Base-by-base conservation (phyloP, 2,329 filamentous ascomycete genomes). In the Laburnicola sp. region DNA sequence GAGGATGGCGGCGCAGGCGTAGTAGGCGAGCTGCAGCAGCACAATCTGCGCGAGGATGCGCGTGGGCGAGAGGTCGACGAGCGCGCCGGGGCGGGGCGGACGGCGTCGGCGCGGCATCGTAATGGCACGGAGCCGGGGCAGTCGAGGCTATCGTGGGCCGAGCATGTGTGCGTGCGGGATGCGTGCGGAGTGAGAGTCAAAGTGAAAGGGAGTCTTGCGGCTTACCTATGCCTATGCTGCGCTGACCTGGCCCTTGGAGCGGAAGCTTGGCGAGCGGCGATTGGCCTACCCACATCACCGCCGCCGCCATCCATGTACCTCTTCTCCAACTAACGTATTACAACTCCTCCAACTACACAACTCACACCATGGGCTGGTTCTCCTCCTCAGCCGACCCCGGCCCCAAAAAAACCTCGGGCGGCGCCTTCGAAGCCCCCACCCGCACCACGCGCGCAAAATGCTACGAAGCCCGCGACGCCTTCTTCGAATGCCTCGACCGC, bases 391-490 rank as follows among this genome's bases (percentile, higher is more conserved):
- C 66, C 8, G 60, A 62, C 23, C 56, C 58, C 16, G 69, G 68
- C 11, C 64, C 69, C 58, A 78, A 62, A 66, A 78, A 57, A 68
- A 80, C 57, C 69, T 75, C 66, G 66, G 79, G 63, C 66, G 84
- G 71, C 37, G 72, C 84, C 56, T 85, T 81, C 63, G 83, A 92
- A 65, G 91, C 92, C 4, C 94, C 94, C n/a, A 89, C 90, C 69
- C 87, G 93, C 58, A 84, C 82, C 57, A 89, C 92, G 73, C 87
- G 94, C 67, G 80, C 85, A 64, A 80, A 83, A 68, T 99, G 94
- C 83, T 99, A 93, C 88, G 88, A 91, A 65, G 86, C 88, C 40
- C 86, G 94, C 61, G 94, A 99, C 76, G 76, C 76, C 57, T 97
- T 94, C 81, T 97, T 96, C 74, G 77, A 79, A 59, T 99, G 94